phyloP scores from a whole-genome alignment of 495 filamentous ascomycete genomes.

The Lasiosphaeria ovina region DNA sequence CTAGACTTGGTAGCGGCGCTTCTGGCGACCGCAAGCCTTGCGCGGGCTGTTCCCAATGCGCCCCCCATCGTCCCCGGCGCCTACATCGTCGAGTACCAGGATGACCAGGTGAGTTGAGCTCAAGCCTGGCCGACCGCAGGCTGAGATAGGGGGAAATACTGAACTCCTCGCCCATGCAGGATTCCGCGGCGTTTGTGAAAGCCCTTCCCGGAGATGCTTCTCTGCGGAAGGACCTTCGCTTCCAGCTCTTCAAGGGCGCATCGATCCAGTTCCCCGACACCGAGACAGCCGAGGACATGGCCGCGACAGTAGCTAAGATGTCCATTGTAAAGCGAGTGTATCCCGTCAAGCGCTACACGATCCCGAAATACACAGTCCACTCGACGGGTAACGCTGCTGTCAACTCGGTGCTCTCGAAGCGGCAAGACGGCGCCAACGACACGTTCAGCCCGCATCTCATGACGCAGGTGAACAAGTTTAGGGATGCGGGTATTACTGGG shows the following conservation, averaged over 20 bases:
- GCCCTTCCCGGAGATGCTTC: slow-evolving; percentile 38
- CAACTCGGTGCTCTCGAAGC: slow-evolving; percentile 29
- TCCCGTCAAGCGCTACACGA: slow-evolving; percentile 42
- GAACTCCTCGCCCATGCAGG: slow-evolving; percentile 24
- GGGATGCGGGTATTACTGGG: slow-evolving; percentile 41
- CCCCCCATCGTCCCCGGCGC: slow-evolving; percentile 38
- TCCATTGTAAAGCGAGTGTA: slow-evolving; percentile 46
- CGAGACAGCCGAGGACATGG: slow-evolving; percentile 40
- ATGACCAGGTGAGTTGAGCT: slow-evolving; percentile 38
- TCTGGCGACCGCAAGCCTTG: slow-evolving; percentile 33
- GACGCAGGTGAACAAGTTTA: slow-evolving; percentile 51
- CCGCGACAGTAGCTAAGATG: slow-evolving; percentile 37
- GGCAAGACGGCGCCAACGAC: slow-evolving; percentile 35
- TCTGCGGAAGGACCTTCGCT: slow-evolving; percentile 44
- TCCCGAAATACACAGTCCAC: slow-evolving; percentile 45
- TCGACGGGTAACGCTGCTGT: slow-evolving; percentile 37
- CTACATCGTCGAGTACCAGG: slow-evolving; percentile 51
- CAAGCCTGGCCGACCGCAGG: neutral
- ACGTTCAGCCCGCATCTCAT: slow-evolving; percentile 45
- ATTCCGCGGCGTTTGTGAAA: slow-evolving; percentile 38
- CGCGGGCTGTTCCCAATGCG: slow-evolving; percentile 25
- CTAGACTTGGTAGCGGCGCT: slow-evolving; percentile 29
- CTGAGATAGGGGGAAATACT: neutral
- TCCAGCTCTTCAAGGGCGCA: slow-evolving; percentile 48
- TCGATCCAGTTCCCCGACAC: slow-evolving; percentile 48